Evolutionary conservation across 495 filamentous ascomycete species (phyloP).

Genomic region (Podospora pseudocomata): DNA sequence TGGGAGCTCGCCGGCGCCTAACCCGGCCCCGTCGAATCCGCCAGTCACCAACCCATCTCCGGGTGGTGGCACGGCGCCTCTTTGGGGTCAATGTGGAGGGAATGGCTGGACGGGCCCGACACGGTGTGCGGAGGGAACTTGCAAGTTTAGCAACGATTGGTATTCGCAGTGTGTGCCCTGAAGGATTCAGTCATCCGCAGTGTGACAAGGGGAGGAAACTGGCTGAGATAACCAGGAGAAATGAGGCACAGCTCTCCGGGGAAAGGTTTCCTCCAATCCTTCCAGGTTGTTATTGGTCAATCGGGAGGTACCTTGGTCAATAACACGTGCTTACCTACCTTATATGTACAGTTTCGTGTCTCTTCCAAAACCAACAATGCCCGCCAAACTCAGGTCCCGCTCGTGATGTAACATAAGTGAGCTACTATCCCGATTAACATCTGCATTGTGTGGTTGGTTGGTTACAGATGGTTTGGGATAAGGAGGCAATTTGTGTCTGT

Average conservation of each 20-base stretch:
- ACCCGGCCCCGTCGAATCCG: constrained; percentile 6
- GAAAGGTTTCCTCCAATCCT: background rate
- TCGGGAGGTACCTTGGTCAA: no score
- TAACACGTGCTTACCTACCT: no score
- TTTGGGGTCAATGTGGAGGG: constrained; percentile 20
- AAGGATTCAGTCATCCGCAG: no score
- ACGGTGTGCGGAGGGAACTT: constrained; percentile 10
- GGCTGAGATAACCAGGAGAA: background rate
- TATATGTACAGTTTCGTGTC: no score
- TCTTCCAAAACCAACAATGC: no score
- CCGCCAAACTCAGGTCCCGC: no score
- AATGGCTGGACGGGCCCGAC: constrained; percentile 15
- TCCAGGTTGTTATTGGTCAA: background rate
- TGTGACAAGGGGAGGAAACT: no score
- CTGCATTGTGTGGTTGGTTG: no score
- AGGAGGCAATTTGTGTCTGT: no score
- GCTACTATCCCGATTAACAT: no score
- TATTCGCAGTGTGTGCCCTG: constrained; percentile 14
- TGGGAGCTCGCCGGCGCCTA: background rate
- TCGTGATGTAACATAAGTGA: no score
- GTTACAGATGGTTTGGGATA: no score
- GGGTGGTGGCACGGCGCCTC: constrained; percentile 6
- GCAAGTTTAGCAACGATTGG: constrained; percentile 18
- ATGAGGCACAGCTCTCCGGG: background rate
- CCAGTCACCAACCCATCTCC: background rate